Evolutionary conservation across 768 basidiomycete genomes (phyloP).

Genomic region (Suillus placidus): DNA sequence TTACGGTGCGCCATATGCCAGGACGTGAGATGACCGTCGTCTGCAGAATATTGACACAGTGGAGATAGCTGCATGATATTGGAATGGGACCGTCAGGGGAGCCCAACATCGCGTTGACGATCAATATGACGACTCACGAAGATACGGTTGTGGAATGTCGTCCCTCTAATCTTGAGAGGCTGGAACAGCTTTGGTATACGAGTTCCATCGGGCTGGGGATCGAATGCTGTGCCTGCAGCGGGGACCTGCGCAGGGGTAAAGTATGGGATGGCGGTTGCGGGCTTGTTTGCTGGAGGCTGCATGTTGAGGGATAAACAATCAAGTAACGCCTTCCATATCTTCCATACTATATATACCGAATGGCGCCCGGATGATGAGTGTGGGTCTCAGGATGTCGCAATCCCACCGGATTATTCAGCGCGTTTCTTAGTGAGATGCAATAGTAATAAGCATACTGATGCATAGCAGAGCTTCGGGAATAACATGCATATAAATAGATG

Average conservation of each 20-base stretch:
- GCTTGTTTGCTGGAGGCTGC: constrained; percentile 33
- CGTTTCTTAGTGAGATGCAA: background rate
- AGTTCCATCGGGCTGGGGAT: constrained; percentile 43
- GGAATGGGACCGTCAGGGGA: background rate
- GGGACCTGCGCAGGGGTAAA: constrained; percentile 50
- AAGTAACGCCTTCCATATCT: background rate
- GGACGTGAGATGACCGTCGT: constrained; percentile 51
- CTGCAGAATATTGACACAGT: constrained; percentile 61
- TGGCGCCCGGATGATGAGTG: background rate
- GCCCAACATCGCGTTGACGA: background rate
- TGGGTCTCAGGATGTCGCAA: background rate
- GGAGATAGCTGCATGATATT: constrained; percentile 46
- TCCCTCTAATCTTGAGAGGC: constrained; percentile 55
- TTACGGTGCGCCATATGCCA: constrained; percentile 60
- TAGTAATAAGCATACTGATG: background rate
- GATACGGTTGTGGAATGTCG: constrained; percentile 57
- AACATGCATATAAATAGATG: background rate
- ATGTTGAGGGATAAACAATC: background rate
- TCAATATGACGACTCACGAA: constrained; percentile 39
- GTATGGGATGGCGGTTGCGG: constrained; percentile 46
- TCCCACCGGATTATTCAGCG: background rate
- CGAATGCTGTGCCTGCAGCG: constrained; percentile 46
- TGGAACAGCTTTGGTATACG: constrained; percentile 51
- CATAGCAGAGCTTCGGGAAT: background rate
- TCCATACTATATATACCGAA: background rate